These are phyloP conservation scores for Pestalotiopsis sp. DNA, from an alignment of 2,329 filamentous ascomycete genomes.

Conservation along the genomic window DNA sequence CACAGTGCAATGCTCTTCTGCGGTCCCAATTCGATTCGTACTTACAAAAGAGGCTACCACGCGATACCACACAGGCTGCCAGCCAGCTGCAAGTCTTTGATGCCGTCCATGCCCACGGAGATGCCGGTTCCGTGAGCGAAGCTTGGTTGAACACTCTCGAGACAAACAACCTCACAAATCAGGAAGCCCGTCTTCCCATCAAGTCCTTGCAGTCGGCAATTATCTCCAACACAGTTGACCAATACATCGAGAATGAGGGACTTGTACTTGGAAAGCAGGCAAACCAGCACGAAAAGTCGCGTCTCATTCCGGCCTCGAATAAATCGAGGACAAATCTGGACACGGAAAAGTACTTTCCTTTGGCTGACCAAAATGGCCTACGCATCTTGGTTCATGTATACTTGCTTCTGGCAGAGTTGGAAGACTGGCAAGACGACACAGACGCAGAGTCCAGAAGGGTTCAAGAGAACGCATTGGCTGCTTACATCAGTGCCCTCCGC, in stretches of 20 bases:
- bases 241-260: constrained; percentile 62
- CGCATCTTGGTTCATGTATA: constrained; percentile 69
- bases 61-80: constrained; percentile 53
- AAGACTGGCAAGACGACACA: constrained; percentile 52
- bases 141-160: constrained; percentile 65
- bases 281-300: constrained; percentile 43
- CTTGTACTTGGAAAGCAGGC: constrained; percentile 50
- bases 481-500: constrained; percentile 80
- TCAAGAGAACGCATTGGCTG: constrained; percentile 76
- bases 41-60: constrained; percentile 56
- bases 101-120: constrained; percentile 63
- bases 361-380: constrained; percentile 64
- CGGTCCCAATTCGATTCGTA: constrained; percentile 79
- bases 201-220: constrained; percentile 79
- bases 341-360: constrained; percentile 50
- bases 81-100: constrained; percentile 66
- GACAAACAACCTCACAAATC: constrained; percentile 53
- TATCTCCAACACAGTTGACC: constrained; percentile 63
- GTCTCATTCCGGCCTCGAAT: constrained; percentile 42
- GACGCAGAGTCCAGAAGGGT: constrained; percentile 42
- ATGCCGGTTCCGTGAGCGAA: constrained; percentile 51
- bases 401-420: constrained; percentile 68
- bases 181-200: constrained; percentile 65
- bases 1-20: constrained; percentile 83
- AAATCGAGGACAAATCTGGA: constrained; percentile 35